phyloP scores from a whole-genome alignment of 139 green algal species.

The Yamagishiella unicocca region DNA sequence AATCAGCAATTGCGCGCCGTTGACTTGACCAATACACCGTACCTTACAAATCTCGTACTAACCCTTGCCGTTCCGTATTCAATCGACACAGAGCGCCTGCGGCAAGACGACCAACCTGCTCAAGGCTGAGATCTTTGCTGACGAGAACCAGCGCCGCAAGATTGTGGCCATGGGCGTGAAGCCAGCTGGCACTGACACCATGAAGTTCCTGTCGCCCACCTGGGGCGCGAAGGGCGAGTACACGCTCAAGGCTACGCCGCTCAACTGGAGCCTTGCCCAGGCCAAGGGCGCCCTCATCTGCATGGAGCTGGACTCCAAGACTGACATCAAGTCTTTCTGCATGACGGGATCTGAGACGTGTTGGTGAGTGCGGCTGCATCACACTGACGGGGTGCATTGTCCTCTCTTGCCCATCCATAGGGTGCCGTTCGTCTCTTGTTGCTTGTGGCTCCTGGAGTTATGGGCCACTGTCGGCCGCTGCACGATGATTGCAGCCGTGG shows the following conservation, averaged over 20 bases:
- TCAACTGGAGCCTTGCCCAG: slow-evolving; percentile 15
- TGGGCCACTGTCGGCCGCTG: too few relatives aligned
- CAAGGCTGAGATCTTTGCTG: slow-evolving; percentile 14
- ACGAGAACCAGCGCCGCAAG: background rate
- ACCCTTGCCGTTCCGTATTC: background rate
- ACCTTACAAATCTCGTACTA: background rate
- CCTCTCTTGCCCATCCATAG: too few relatives aligned
- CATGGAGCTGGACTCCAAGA: background rate
- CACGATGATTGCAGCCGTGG: too few relatives aligned
- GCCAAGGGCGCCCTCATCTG: slow-evolving; percentile 5
- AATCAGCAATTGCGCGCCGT: too few relatives aligned
- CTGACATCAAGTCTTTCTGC: background rate
- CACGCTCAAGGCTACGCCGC: slow-evolving; percentile 21
- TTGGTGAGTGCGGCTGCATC: too few relatives aligned
- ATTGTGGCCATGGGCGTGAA: background rate
- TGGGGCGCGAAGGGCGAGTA: background rate
- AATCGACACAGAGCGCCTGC: background rate
- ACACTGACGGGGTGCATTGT: too few relatives aligned
- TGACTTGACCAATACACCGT: background rate
- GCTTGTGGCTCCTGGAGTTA: too few relatives aligned
- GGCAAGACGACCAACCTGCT: background rate
- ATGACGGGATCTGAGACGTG: background rate
- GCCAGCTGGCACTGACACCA: background rate
- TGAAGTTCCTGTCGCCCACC: background rate
- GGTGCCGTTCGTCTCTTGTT: too few relatives aligned